A percentile compares a stretch with the other conserved stretches of the same genome.
These are phyloP conservation scores for Vanrija humicola DNA, from an alignment of 1,284 basidiomycete species.

Conservation along the genomic window DNA sequence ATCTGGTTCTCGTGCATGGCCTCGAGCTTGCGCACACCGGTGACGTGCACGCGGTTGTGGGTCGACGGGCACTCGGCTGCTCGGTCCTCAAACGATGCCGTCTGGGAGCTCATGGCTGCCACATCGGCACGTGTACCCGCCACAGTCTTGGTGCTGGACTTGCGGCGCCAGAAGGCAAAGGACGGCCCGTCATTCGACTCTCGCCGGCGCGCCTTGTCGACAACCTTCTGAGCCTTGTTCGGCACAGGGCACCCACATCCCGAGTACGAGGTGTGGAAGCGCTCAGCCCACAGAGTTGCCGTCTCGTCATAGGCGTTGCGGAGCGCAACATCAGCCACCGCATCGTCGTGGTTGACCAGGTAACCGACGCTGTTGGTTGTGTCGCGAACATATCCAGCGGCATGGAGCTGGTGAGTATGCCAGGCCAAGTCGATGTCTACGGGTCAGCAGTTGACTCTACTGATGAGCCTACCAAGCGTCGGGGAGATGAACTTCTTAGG, in stretches of 20 bases:
- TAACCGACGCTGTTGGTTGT: slow-evolving; percentile 17
- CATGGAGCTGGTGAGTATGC: slow-evolving; percentile 46
- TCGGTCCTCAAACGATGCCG: slow-evolving; percentile 4
- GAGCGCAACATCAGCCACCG: slow-evolving; percentile 24
- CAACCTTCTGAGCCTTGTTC: neutral
- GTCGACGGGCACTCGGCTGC: slow-evolving; percentile 12
- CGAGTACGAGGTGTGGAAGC: slow-evolving; percentile 15
- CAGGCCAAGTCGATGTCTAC: slow-evolving; percentile 46
- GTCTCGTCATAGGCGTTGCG: slow-evolving; percentile 22
- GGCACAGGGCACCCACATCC: slow-evolving; percentile 15
- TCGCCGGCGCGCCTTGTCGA: neutral
- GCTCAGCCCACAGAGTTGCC: slow-evolving; percentile 21
- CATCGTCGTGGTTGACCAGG: slow-evolving; percentile 37
- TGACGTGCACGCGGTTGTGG: slow-evolving; percentile 11
- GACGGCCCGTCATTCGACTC: neutral
- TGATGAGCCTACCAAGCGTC: slow-evolving; percentile 15
- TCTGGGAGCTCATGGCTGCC: neutral
- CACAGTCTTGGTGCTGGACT: neutral
- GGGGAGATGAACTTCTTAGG: slow-evolving; percentile 20
- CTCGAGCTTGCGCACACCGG: neutral
- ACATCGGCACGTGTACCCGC: neutral
- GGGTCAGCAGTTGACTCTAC: slow-evolving; percentile 13
- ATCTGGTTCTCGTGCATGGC: neutral
- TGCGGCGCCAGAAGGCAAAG: slow-evolving; percentile 6
- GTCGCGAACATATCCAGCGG: slow-evolving; percentile 20